Base-by-base conservation (phyloP, 768 basidiomycete genomes). In the Hysterangium stoloniferum region DNA sequence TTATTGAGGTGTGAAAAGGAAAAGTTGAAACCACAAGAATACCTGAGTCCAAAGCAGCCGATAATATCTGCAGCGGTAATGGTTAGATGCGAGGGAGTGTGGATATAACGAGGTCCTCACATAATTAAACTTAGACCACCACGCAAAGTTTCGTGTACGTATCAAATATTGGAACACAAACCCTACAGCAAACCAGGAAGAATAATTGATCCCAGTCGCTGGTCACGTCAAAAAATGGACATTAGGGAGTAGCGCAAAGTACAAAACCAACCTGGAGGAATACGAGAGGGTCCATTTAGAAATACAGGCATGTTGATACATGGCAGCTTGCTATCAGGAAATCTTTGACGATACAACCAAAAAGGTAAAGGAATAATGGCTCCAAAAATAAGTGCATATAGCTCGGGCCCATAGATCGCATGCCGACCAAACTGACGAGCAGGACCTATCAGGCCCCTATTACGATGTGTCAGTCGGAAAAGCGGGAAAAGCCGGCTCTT, bases 91-190 rank as follows among this genome's bases (percentile, higher is more conserved):
- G 24, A 37, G 20, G 29, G 8, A 7, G 36, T 35, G 31, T 7
- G 19, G 36, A 15, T 35, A 47, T 13, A 24, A 25, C 2, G 27
- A 20, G 44, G 38, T 52, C 19, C 49, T 12, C 32, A 73, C 63
- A 55, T 74, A 76, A 54, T 73, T 75, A 67, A 69, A 75, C 65
- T 74, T 74, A n/a, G 69, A 68, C 74, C 73, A 76, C 73, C 71
- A 73, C 3, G 64, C 64, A 57, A 73, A 74, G 42, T 62, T 55
- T 2, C 61, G 59, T 19, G 69, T 63, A 8, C 74, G 66, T 9
- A 74, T 47, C 45, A 66, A 52, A 57, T 67, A 75, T 56, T 76
- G 74, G 62, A 75, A 75, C 45, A 74, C 54, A 59, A 73, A 72
- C 2, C 71, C 70, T 12, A 68, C 63, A 22, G 69, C 48, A 33